Evolutionary conservation across 768 basidiomycete genomes (phyloP).

Genomic region (Boletus tylopilopsis): DNA sequence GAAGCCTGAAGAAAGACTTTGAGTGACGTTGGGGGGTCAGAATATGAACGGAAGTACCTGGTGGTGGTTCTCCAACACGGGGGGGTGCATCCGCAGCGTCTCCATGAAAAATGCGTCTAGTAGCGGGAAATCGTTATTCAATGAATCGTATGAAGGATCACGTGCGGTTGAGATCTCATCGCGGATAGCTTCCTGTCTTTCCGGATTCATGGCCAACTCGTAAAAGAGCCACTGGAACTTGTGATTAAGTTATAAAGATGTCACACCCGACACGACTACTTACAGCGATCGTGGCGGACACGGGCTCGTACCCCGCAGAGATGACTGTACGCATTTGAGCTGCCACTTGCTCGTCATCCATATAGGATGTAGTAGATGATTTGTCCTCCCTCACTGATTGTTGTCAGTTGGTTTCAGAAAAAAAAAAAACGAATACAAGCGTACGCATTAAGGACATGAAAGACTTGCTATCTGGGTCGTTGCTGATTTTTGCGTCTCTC

Average conservation of each 20-base stretch:
- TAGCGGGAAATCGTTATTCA: conserved; percentile 47
- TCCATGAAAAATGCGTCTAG: conserved; percentile 62
- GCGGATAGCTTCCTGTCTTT: conserved; percentile 54
- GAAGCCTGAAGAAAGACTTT: conserved; percentile 37
- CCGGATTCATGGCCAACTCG: conserved; percentile 49
- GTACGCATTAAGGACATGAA: conserved; percentile 55
- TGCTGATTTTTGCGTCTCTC: conserved; percentile 47
- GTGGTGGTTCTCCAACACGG: conserved; percentile 64
- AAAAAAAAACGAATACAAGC: conserved; percentile 2
- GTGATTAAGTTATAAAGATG: conserved; percentile 4
- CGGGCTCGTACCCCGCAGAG: conserved; percentile 49
- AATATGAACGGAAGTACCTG: conserved; percentile 34
- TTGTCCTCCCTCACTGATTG: conserved; percentile 41
- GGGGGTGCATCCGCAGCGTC: conserved; percentile 57
- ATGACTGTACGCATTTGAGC: conserved; percentile 62
- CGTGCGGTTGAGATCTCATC: conserved; percentile 45
- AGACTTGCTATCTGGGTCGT: conserved; percentile 43
- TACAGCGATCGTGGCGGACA: conserved; percentile 36
- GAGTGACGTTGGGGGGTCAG: background rate
- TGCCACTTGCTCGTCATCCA: conserved; percentile 50
- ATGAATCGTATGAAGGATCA: conserved; percentile 49
- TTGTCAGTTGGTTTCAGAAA: conserved; percentile 1
- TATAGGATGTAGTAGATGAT: conserved; percentile 32
- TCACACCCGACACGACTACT: conserved; percentile 3
- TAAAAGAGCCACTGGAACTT: conserved; percentile 64